These are phyloP conservation scores for Tylopilus sp. DNA, from an alignment of 1,284 basidiomycete species.

Conservation along the genomic window DNA sequence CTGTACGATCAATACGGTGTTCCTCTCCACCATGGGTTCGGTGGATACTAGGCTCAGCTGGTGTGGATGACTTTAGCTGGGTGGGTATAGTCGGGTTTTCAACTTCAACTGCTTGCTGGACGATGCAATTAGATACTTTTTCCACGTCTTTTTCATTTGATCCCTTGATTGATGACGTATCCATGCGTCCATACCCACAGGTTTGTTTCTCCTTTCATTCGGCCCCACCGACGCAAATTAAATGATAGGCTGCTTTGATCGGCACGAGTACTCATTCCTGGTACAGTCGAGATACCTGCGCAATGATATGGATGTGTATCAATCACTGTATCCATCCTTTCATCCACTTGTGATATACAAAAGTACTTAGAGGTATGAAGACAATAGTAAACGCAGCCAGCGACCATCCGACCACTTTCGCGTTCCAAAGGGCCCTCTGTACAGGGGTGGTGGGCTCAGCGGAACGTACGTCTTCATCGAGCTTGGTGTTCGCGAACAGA, in stretches of 20 bases:
- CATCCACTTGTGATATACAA: conserved; percentile 23
- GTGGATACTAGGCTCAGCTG: conserved; percentile 20
- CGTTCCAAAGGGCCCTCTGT: not conserved
- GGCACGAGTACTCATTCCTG: conserved; percentile 7
- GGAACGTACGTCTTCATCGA: conserved; percentile 39
- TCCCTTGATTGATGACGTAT: conserved; percentile 5
- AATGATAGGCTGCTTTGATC: conserved; percentile 10
- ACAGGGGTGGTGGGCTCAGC: not conserved
- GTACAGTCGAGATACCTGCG: conserved; percentile 4
- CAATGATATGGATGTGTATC: conserved; percentile 11
- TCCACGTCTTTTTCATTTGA: conserved; percentile 1
- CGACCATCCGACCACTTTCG: conserved; percentile 34
- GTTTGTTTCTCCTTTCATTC: not conserved
- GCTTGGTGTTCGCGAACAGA: conserved; percentile 61
- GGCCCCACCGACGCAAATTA: not conserved
- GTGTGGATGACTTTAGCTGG: not conserved
- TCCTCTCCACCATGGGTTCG: conserved; percentile 57
- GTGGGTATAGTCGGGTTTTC: not conserved
- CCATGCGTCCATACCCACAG: conserved; percentile 28
- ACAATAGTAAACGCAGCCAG: conserved; percentile 35
- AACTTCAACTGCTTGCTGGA: conserved; percentile 31
- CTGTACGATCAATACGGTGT: conserved; percentile 52
- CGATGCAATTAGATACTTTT: conserved; percentile 24
- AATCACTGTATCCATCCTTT: conserved; percentile 24
- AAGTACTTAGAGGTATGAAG: conserved; percentile 29